Evolutionary conservation across 768 basidiomycete species (phyloP), one percentile per base, ranked within the genome.

Genomic region (Kwoniella sp.): DNA sequence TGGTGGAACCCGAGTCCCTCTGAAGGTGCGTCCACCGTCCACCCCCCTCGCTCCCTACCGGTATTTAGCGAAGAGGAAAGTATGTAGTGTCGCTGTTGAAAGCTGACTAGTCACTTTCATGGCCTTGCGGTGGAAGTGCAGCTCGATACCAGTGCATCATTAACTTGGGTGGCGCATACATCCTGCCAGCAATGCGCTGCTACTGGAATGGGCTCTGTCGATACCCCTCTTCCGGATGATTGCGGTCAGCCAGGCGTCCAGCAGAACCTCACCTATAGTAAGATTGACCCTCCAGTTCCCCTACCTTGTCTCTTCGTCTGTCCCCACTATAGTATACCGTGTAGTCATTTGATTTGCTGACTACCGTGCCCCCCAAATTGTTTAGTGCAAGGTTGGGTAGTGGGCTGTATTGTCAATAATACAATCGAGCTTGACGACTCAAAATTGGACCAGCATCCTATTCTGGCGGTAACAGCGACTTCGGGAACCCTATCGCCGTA

Each of bases 141-240:
- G 57, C 26, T 58, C 37, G 57, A 58, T 22, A 58, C 57, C 26
- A 47, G 57, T 5, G 45, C 57, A 4, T 58, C 57, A 0, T 25
- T 29, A 13, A 25, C 48, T 38, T 58, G 57, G 57, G 57, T 30
- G 48, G 57, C 57, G n/a, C 57, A 58, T 13, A 45, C 17, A 12
- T 28, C 37, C 5, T 58, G 57, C 22, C 41, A 47, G 25, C 26
- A 25, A 1, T 58, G 57, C 22, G 20, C 17, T 1, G 41, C 4
- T 17, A 25, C 31, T 9, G 25, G 29, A 1, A 58, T 58, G 57
- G 30, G 26, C 1, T 9, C 20, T 9, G 20, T 58, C n/a, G 57
- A 58, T 48, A 38, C 45, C 7, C 26, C 22, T 26, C 17, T 58
- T 20, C 45, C 57, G 7, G 57, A 58, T 5, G 45, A 29, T 5